phyloP scores from a whole-genome alignment of 2,329 filamentous ascomycete species.

The Xylariaceae sp. region DNA sequence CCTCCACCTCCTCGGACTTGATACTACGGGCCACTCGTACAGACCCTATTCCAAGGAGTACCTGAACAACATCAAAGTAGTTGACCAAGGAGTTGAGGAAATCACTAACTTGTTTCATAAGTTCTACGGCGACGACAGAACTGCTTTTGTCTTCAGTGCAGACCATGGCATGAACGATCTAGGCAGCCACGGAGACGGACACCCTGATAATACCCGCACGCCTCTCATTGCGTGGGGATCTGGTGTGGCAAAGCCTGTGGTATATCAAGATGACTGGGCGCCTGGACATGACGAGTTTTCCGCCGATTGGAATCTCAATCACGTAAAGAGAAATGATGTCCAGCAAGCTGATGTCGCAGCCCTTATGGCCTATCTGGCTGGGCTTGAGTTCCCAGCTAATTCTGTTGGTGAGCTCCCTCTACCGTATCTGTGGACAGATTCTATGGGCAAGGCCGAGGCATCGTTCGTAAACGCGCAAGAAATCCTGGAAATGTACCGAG shows the following conservation, averaged over 20 bases:
- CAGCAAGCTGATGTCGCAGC: slow-evolving; percentile 90
- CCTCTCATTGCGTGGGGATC: slow-evolving; percentile 92
- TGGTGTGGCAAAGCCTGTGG: slow-evolving; percentile 71
- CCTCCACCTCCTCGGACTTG: slow-evolving; percentile 83
- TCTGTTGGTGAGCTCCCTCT: slow-evolving; percentile 91
- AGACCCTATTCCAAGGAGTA: slow-evolving; percentile 95
- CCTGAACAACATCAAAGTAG: slow-evolving; percentile 86
- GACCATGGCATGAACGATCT: slow-evolving; percentile 99
- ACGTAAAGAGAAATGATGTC: slow-evolving; percentile 83
- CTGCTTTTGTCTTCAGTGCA: slow-evolving; percentile 93
- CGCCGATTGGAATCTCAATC: slow-evolving; percentile 76
- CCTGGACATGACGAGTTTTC: slow-evolving; percentile 90
- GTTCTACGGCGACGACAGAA: slow-evolving; percentile 81
- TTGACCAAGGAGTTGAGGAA: slow-evolving; percentile 84
- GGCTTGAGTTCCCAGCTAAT: slow-evolving; percentile 87
- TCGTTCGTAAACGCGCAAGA: slow-evolving; percentile 77
- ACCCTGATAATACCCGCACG: slow-evolving; percentile 94
- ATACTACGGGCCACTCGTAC: slow-evolving; percentile 81
- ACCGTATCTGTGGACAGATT: slow-evolving; percentile 67
- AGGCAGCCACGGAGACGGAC: slow-evolving; percentile 97
- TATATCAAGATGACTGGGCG: slow-evolving; percentile 50
- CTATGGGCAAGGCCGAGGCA: slow-evolving; percentile 75
- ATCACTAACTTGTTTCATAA: slow-evolving; percentile 74
- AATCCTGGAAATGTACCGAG: slow-evolving; percentile 91
- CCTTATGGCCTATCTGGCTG: slow-evolving; percentile 88